Evolutionary conservation across 345 rosid species (phyloP), one percentile per base, ranked within the genome.

Genomic region (Leavenworthia alabamica): DNA sequence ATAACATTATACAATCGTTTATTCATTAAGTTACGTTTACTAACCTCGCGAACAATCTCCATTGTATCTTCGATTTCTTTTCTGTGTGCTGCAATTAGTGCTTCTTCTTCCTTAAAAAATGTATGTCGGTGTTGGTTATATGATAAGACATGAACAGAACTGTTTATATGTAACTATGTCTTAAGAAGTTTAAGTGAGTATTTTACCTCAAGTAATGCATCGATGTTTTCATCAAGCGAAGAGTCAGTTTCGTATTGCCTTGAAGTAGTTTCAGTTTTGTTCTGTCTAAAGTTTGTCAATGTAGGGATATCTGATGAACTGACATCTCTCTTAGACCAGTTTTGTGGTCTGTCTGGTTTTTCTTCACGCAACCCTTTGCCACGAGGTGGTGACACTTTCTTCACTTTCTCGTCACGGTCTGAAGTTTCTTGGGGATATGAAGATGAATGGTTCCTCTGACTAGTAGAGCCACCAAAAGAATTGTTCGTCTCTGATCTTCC

Each of bases 51-150:
- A 45, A 90, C 97, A 56, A 90, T 90, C 77, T 86, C 97, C 97
- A 94, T 90, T 32, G 97, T 90, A 63, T 94, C 96, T 79, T 94
- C 97, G 6, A 90, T 90, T 82, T 94, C 97, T 82, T 94, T 88
- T 72, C 99, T 83, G 60, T 94, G 99, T 35, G 96, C 96, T 11
- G 90, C 83, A 24, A 90, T 82, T 56, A 94, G 76, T 39, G 96
- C 97, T 78, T 87, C 96, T 79, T 94, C 99, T 72, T 94, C 99
- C 97, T 93, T 71, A 11, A 11, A 42, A 49, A 31, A 20, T 8
- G 39, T 6, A 52, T 44, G 54, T n/a, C 1, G 13, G 23, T 46
- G 41, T n/a, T 7, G 9, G 40, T 53, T 43, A 53, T 43, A 53
- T 42, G 1, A 32, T 41, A 41, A 32, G 58, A 31, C 17, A 20